Evolutionary conservation across 768 basidiomycete genomes (phyloP), one percentile per base, ranked within the genome.

Genomic region (Tricholoma sp.): DNA sequence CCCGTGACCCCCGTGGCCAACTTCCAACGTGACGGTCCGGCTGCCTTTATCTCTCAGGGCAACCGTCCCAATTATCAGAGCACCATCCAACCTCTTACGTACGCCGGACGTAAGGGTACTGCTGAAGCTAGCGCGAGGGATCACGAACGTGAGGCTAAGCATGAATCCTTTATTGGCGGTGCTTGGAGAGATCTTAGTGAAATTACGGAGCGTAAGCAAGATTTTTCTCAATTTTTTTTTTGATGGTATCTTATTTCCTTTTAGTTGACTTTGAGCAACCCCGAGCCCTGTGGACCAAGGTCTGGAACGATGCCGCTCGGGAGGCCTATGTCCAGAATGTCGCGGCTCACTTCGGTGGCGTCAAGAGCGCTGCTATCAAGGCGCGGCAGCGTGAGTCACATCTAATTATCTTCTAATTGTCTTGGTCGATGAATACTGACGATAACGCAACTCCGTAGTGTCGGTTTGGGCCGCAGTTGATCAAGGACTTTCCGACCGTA

Each of bases 1-100:
- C 88, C 93, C 0, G 68, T 88, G 50, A 76, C 73, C 52, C 88
- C 86, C 4, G 76, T 91, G 55, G 80, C 83, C 59, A 94, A 96
- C 83, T 96, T 95, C 89, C 93, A 96, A 74, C 89, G 94, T 45
- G 94, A 90, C 64, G 95, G 94, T 19, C 56, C 72, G 7, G 79
- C 75, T 72, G 75, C 83, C 1, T 83, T 84, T 73, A 72, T 85
- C 67, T 91, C 85, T 67, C 94, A 96, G 73, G 94, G 92, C 60
- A 69, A 76, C 58, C 82, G 91, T 21, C 92, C 95, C 59, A 93
- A 91, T 79, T 97, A 96, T 79, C 83, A 87, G 75, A 89, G 87
- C 73, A 80, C 80, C 50, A 82, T 94, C 67, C 72, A 78, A 47
- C 88, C 91, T 7, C 80, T 97, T 57, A 69, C 72, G n/a, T 93